Evolutionary conservation across 2,329 filamentous ascomycete species (phyloP).

Genomic region (Colletotrichum costaricense): DNA sequence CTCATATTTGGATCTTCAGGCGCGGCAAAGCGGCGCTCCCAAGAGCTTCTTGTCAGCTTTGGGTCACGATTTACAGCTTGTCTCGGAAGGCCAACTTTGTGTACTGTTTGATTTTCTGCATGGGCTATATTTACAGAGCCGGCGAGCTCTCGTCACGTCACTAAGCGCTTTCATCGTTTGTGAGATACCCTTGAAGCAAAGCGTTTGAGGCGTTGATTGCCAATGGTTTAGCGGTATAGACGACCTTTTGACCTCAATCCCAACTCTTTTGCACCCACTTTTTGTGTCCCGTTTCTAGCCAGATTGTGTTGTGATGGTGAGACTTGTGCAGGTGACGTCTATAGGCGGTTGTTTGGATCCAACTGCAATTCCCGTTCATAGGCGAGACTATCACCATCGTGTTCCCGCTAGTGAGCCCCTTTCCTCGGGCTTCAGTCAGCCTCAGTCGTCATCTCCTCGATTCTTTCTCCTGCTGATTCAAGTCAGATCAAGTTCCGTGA

Average conservation of each 20-base stretch:
- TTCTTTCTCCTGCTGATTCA: too few species aligned
- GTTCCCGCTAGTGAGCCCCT: not conserved
- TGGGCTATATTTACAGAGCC: not conserved
- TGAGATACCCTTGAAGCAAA: slow-evolving; percentile 28
- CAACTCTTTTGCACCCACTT: not conserved
- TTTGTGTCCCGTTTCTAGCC: not conserved
- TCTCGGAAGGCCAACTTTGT: not conserved
- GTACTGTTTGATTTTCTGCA: not conserved
- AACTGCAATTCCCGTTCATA: not conserved
- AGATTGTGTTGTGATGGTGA: not conserved
- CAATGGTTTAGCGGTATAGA: slow-evolving; percentile 4
- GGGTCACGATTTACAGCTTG: not conserved
- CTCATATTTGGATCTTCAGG: not conserved
- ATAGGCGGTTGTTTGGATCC: not conserved
- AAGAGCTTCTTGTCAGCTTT: not conserved
- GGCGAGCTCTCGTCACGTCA: not conserved
- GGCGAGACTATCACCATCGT: not conserved
- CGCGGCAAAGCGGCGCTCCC: not conserved
- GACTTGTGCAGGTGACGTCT: not conserved
- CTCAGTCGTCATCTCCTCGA: not conserved
- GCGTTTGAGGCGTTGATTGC: slow-evolving; percentile 12
- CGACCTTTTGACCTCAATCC: not conserved
- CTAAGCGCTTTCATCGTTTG: slow-evolving; percentile 3
- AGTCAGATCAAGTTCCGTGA: too few species aligned
- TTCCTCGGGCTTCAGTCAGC: not conserved